Conservation (phyloP, 176 grass and related monocot genomes). For the Hyparrhenia diplandra region DNA sequence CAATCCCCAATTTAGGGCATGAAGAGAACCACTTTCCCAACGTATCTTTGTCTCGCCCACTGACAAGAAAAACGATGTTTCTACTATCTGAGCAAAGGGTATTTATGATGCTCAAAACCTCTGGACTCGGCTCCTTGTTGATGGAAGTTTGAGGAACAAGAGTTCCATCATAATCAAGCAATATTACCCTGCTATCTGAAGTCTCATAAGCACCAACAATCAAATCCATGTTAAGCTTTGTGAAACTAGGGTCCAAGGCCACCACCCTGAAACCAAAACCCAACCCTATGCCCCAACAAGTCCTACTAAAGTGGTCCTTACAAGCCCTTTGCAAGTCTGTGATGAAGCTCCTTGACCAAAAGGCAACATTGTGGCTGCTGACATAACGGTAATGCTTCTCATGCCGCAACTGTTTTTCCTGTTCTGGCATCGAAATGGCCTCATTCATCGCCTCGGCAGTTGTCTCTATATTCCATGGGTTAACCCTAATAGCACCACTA, state of each 20-base stretch:
- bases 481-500: constrained; percentile 87
- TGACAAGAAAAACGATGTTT: constrained; percentile 75
- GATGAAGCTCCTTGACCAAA: constrained; percentile 79
- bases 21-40: constrained; percentile 68
- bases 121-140: constrained; percentile 52
- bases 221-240: constrained; percentile 80
- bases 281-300: constrained; percentile 93
- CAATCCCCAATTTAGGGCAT: constrained; percentile 72
- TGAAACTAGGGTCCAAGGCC: constrained; percentile 84
- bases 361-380: constrained; percentile 81
- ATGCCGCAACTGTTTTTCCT: constrained; percentile 87
- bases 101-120: constrained; percentile 75
- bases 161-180: constrained; percentile 95
- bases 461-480: constrained; percentile 92
- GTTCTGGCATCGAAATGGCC: constrained; percentile 67
- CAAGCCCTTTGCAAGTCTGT: constrained; percentile 79
- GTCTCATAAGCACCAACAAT: constrained; percentile 69
- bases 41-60: constrained; percentile 62
- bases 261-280: constrained; percentile 97
- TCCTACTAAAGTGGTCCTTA: constrained; percentile 84
- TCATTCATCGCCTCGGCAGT: constrained; percentile 86
- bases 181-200: constrained; percentile 67
- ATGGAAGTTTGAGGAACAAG: constrained; percentile 67
- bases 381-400: constrained; percentile 97
- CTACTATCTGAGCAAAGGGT: constrained; percentile 65